Evolutionary conservation across 2,329 filamentous ascomycete species (phyloP), one percentile per base, ranked within the genome.

Genomic region (Penicillium vulpinum): DNA sequence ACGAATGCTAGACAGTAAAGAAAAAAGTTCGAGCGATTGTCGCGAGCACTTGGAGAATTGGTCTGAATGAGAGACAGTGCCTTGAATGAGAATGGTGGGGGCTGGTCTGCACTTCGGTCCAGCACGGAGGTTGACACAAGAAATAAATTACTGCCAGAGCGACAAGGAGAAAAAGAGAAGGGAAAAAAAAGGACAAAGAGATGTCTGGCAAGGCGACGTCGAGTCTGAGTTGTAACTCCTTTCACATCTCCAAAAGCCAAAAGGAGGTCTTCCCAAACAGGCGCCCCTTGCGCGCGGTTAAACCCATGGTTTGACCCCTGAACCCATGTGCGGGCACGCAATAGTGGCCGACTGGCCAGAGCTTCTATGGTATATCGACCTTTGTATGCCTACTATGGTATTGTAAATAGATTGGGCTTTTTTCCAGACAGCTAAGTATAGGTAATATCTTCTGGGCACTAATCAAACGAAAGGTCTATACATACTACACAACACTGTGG

Each of bases 251-350:
- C 68, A 61, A 64, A 64, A 68, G 46, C 54, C 62, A 64, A 72
- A 72, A 72, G 71, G 70, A 70, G 68, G 65, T 70, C 58, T 59
- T 60, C 54, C 58, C 54, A 69, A 69, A 69, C 69, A 74, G 70
- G 70, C 72, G 72, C 72, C 66, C 68, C 70, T 73, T 71, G 66
- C 70, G 71, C 72, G 72, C 72, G 72, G 64, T 64, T 74, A 67
- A 62, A 44, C 40, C 51, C 31, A 57, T 58, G 59, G 63, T 58
- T 62, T 56, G 40, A 58, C 51, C 51, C 60, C 59, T 62, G 59
- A 60, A 51, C 44, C 22, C 36, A 48, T 49, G 22, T 24, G 45
- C 36, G 21, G 35, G 15, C 35, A 50, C 28, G 18, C 18, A 38
- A 21, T 47, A 26, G 16, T 47, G 51, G 41, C 35, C 41, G 31